phyloP scores from a whole-genome alignment of 2,329 filamentous ascomycete species.

The Macroventuria anomochaeta region DNA sequence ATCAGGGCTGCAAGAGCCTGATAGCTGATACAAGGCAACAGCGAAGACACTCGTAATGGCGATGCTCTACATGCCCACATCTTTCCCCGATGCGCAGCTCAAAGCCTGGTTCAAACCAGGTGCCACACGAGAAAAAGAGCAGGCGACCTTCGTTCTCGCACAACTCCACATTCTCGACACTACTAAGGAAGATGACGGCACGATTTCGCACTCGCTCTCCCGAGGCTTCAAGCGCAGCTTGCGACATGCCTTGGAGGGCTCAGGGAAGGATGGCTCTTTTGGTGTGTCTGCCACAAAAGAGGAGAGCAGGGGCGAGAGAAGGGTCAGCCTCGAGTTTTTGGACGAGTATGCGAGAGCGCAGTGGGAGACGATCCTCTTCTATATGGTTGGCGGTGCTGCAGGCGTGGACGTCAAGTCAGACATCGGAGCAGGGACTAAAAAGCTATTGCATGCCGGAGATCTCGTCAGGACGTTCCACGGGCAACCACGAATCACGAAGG shows the following conservation, averaged over 20 bases:
- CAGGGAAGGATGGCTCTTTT: conserved; percentile 85
- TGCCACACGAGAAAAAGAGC: conserved; percentile 76
- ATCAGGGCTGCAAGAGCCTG: no score
- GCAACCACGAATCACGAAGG: conserved; percentile 80
- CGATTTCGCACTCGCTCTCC: conserved; percentile 77
- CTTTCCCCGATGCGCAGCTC: conserved; percentile 79
- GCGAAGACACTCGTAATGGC: conserved; percentile 97
- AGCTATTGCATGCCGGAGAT: conserved; percentile 78
- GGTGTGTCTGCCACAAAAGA: conserved; percentile 77
- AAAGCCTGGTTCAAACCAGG: conserved; percentile 83
- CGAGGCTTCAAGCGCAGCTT: conserved; percentile 84
- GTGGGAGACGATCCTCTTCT: conserved; percentile 96
- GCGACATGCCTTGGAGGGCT: conserved; percentile 84
- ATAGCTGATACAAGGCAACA: conserved; percentile 43
- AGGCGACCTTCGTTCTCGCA: conserved; percentile 80
- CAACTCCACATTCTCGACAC: conserved; percentile 82
- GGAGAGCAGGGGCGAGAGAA: conserved; percentile 66
- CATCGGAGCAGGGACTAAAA: conserved; percentile 71
- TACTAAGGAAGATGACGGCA: conserved; percentile 62
- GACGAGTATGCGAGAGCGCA: conserved; percentile 86
- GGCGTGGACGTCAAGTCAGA: conserved; percentile 51
- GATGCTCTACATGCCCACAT: conserved; percentile 85
- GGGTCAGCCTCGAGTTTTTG: conserved; percentile 73
- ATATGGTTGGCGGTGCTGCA: conserved; percentile 82
- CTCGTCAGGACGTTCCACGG: conserved; percentile 71